A percentile compares a stretch with the other conserved stretches of the same genome.
Evolutionary conservation across 805 yeast species (phyloP).

Genomic region (Lachancea lanzarotensis): DNA sequence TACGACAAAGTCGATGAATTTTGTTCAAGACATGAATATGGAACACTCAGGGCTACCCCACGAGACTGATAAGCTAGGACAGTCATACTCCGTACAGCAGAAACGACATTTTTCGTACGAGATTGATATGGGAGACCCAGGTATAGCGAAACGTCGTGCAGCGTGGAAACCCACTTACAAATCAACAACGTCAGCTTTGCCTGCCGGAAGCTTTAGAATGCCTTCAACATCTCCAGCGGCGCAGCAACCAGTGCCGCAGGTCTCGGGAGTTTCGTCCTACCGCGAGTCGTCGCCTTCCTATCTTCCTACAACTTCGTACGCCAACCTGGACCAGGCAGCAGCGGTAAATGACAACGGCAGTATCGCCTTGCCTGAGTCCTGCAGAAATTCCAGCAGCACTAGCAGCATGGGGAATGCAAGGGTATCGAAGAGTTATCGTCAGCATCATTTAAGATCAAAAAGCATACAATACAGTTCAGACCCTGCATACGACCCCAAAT

Average conservation of each 20-base stretch:
- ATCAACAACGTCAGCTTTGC: neutral
- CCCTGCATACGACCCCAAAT: neutral
- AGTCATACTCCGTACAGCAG: constrained; percentile 1
- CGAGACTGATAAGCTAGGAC: neutral
- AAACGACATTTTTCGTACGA: constrained; percentile 5
- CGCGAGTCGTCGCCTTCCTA: constrained; percentile 13
- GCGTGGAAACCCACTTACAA: neutral
- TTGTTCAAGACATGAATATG: constrained; percentile 1
- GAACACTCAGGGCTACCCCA: neutral
- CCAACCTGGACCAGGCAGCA: constrained; percentile 11
- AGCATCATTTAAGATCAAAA: neutral
- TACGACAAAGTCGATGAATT: neutral
- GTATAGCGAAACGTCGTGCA: constrained; percentile 1
- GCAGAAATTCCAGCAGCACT: constrained; percentile 2
- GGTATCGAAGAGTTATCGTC: neutral
- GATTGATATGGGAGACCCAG: neutral
- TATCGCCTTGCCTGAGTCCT: constrained; percentile 7
- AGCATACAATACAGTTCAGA: neutral
- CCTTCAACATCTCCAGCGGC: neutral
- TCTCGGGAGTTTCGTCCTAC: neutral
- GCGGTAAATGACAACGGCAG: constrained; percentile 10
- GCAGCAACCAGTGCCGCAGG: constrained; percentile 5
- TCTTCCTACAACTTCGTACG: constrained; percentile 11
- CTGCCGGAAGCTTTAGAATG: neutral
- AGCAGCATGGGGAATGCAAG: neutral